Evolutionary conservation across 768 basidiomycete genomes (phyloP).

Genomic region (Boletus coccyginus): DNA sequence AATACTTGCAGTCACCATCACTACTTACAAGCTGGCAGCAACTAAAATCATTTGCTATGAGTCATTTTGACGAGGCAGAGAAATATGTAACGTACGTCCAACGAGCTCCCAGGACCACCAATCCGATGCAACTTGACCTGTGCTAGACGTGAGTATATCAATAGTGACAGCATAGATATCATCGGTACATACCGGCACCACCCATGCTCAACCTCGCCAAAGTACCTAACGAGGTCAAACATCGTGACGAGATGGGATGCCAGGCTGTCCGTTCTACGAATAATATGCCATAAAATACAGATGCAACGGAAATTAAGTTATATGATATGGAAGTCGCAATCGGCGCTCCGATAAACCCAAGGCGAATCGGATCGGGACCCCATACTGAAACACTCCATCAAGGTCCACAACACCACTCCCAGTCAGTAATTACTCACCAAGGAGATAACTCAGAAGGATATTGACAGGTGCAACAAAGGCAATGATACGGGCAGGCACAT

Average conservation of each 20-base stretch:
- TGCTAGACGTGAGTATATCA: background rate
- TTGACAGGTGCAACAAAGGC: conserved; percentile 83
- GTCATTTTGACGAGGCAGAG: background rate
- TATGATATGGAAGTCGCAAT: conserved; percentile 85
- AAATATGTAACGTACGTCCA: conserved; percentile 35
- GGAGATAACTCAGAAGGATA: conserved; percentile 73
- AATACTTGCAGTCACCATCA: background rate
- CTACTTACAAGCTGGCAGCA: conserved; percentile 49
- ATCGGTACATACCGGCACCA: conserved; percentile 55
- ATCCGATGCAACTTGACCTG: conserved; percentile 79
- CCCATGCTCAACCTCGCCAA: conserved; percentile 76
- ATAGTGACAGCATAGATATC: background rate
- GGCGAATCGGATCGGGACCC: conserved; percentile 76
- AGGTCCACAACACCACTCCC: background rate
- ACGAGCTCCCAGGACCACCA: conserved; percentile 98
- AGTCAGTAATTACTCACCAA: conserved; percentile 47
- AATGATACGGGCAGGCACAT: conserved; percentile 82
- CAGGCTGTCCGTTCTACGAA: conserved; percentile 75
- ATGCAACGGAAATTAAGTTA: conserved; percentile 69
- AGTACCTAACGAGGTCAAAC: conserved; percentile 64
- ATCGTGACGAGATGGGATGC: conserved; percentile 68
- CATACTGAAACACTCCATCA: conserved; percentile 74
- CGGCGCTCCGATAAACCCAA: conserved; percentile 93
- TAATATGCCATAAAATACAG: conserved; percentile 59
- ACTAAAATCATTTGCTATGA: conserved; percentile 32